A percentile compares a stretch with the other conserved stretches of the same genome.
Evolutionary conservation across 2,329 filamentous ascomycete genomes (phyloP).

Genomic region (Aspergillus eucalypticola): DNA sequence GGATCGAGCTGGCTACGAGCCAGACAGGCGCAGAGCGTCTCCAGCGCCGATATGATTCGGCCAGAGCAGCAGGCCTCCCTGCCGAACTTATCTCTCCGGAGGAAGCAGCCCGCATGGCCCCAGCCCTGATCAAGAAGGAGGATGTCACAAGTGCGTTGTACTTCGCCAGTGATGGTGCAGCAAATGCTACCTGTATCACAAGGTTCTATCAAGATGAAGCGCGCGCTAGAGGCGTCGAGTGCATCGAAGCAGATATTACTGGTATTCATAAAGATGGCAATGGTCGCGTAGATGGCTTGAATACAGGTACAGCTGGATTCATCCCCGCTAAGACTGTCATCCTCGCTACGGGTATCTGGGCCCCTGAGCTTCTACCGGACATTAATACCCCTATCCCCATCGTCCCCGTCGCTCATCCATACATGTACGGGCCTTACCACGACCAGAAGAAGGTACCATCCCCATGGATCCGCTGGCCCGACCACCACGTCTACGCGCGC

Average conservation of each 20-base stretch:
- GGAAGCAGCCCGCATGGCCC: slow-evolving; percentile 26
- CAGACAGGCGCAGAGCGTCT: slow-evolving; percentile 21
- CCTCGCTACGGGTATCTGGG: slow-evolving; percentile 36
- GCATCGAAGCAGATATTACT: slow-evolving; percentile 26
- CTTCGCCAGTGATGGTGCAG: slow-evolving; percentile 32
- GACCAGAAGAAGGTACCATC: slow-evolving; percentile 20
- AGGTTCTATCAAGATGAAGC: slow-evolving; percentile 28
- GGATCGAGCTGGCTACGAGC: slow-evolving; percentile 29
- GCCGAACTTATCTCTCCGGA: slow-evolving; percentile 27
- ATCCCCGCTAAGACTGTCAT: slow-evolving; percentile 22
- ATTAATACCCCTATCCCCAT: slow-evolving; percentile 31
- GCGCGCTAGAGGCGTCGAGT: slow-evolving; percentile 20
- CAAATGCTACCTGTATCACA: slow-evolving; percentile 26
- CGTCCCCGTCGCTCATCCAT: slow-evolving; percentile 40
- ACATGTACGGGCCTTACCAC: slow-evolving; percentile 30
- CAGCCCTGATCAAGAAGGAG: slow-evolving; percentile 29
- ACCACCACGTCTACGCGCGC: slow-evolving; percentile 37
- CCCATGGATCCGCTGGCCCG: slow-evolving; percentile 40
- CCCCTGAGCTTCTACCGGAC: slow-evolving; percentile 19
- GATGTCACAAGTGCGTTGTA: slow-evolving; percentile 21
- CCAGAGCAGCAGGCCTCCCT: slow-evolving; percentile 25
- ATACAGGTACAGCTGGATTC: slow-evolving; percentile 16
- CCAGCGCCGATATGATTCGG: slow-evolving; percentile 19
- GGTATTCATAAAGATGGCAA: slow-evolving; percentile 16
- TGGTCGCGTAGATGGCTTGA: slow-evolving; percentile 21